These are phyloP conservation scores for Alternaria brassicae DNA, from an alignment of 2,329 filamentous ascomycete species.

Conservation along the genomic window DNA sequence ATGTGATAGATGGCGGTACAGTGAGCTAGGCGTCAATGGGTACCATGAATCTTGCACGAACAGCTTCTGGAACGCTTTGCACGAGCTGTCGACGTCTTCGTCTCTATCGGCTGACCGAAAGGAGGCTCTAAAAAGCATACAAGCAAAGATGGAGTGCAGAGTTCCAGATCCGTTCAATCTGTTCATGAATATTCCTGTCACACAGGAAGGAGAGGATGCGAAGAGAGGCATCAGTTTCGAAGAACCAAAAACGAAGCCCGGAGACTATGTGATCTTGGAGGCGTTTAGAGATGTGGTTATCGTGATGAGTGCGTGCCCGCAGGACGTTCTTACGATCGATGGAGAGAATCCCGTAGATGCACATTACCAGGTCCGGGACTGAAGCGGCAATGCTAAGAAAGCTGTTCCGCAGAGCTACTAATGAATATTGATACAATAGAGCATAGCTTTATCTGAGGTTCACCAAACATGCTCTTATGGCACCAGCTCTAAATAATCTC, in stretches of 20 bases:
- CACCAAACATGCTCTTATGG: conserved; percentile 20
- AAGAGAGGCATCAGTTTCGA: conserved; percentile 50
- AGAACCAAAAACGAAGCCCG: conserved; percentile 49
- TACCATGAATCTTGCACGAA: conserved; percentile 50
- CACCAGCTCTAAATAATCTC: conserved; percentile 12
- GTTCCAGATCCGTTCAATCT: conserved; percentile 48
- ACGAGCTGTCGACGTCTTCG: conserved; percentile 22
- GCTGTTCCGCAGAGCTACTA: neutral
- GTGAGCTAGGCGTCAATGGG: conserved; percentile 39
- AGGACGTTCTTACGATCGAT: conserved; percentile 56
- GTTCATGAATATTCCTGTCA: conserved; percentile 57
- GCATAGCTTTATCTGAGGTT: neutral
- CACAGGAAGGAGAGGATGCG: conserved; percentile 48
- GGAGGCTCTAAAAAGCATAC: conserved; percentile 30
- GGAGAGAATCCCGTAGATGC: conserved; percentile 53
- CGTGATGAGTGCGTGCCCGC: conserved; percentile 57
- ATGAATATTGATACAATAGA: neutral
- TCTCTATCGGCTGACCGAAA: conserved; percentile 19
- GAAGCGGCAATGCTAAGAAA: neutral
- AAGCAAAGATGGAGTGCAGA: conserved; percentile 32
- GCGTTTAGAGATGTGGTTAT: conserved; percentile 56
- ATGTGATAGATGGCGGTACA: conserved; percentile 48
- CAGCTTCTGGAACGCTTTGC: conserved; percentile 45
- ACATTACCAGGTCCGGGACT: conserved; percentile 48
- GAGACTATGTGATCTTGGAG: conserved; percentile 54